phyloP scores from a whole-genome alignment of 148 eudicot genomes.

The Rhododendron ovatum region DNA sequence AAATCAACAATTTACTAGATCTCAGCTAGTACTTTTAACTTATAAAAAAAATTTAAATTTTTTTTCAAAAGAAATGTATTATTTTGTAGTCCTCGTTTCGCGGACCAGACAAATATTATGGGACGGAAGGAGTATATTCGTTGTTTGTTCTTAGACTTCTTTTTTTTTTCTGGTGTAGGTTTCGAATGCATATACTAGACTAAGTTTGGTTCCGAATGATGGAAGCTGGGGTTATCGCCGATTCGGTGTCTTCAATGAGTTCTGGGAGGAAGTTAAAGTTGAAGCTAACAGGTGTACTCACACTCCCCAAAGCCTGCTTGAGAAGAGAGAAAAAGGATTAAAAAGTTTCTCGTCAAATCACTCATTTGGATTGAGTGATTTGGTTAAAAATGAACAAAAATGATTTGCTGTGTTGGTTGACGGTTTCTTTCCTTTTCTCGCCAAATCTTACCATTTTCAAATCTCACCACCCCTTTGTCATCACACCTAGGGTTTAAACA shows the following conservation, averaged over 20 bases:
- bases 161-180: background rate
- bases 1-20: too few relatives aligned
- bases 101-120: too few relatives aligned
- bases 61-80: too few relatives aligned
- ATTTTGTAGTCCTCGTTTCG: too few relatives aligned
- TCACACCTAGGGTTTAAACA: background rate
- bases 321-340: background rate
- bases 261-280: slow-evolving; percentile 68
- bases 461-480: background rate
- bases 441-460: too few relatives aligned
- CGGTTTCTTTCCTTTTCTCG: background rate
- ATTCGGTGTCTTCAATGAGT: slow-evolving; percentile 72
- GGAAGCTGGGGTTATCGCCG: slow-evolving; percentile 42
- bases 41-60: too few relatives aligned
- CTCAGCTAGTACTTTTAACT: too few relatives aligned
- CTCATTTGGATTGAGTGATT: background rate
- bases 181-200: slow-evolving; percentile 25
- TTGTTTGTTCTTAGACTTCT: background rate
- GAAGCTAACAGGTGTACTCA: slow-evolving; percentile 52
- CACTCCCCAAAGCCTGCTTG: background rate
- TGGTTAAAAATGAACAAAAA: background rate
- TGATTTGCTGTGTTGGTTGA: background rate
- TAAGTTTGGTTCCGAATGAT: slow-evolving; percentile 26
- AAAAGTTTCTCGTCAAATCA: background rate
- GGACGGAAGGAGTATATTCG: too few relatives aligned